Evolutionary conservation across 2,329 filamentous ascomycete genomes (phyloP), one percentile per base, ranked within the genome.

Genomic region (Colletotrichum australisinense): DNA sequence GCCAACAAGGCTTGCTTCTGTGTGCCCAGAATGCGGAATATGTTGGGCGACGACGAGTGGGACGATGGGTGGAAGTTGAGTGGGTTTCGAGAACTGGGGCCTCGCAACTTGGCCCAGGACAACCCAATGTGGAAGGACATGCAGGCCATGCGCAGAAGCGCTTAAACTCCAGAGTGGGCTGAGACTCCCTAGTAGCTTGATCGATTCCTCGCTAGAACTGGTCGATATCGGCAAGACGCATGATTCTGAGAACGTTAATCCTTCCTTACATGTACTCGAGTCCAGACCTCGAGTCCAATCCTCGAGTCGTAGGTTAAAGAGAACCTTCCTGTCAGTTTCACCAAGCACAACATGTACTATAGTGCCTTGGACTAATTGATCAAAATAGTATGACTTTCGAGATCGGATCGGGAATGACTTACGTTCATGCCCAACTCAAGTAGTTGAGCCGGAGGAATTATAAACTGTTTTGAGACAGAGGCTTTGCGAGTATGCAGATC

Each of bases 1-100:
- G 69, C 69, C 69, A 72, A 67, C 69, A 72, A 72, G 69, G 69
- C 68, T 8, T 30, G 4, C 30, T 16, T 9, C 1, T 3, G 1
- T 2, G 0, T 0, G 24, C 4, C 6, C 52, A 12, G 11, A 24
- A 0, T 4, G 4, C 2, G 1, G 0, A 38, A 6, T 59, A 59
- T 59, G 4, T 12, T 38, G 32, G 24, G 9, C 4, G 11, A 38
- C 26, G 6, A 7, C 1, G 4, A 5, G 58, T 19, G 28, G 52
- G 22, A 24, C 49, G 16, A 4, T 3, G 8, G 12, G 26, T 35
- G 32, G 53, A 57, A 42, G 22, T 49, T 7, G 42, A 42, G 22
- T 49, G 42, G 42, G 16, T 19, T 49, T 19, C 8, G 42, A 49
- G 42, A 49, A 49, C 6, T 49, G 42, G 42, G 19, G 42, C 32